phyloP scores from a whole-genome alignment of 176 grass and related monocot species.

The Pontederia crassipes region DNA sequence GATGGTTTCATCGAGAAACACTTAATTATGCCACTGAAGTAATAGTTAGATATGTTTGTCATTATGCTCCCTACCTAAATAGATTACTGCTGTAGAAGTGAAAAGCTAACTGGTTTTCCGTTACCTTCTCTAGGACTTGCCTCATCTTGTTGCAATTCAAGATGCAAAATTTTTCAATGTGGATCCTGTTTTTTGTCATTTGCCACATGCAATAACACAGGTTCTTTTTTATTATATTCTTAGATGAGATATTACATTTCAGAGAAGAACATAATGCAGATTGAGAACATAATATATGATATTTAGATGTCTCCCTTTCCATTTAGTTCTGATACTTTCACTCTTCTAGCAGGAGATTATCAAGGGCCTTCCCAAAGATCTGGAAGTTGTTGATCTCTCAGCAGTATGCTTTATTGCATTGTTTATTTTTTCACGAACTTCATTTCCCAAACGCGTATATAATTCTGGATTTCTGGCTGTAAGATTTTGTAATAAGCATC shows the following conservation, averaged over 20 bases:
- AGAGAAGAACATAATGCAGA: not conserved
- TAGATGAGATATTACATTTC: too few relatives aligned
- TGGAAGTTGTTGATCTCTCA: slow-evolving; percentile 96
- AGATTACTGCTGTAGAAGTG: not conserved
- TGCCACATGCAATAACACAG: slow-evolving; percentile 96
- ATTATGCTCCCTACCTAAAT: too few relatives aligned
- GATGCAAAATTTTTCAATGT: slow-evolving; percentile 79
- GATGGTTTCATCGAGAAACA: too few relatives aligned
- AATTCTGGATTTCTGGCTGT: too few relatives aligned
- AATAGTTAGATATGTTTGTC: too few relatives aligned
- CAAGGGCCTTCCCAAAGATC: slow-evolving; percentile 51
- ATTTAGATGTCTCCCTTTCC: slow-evolving; percentile 1
- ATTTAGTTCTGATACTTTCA: not conserved
- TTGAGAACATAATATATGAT: not conserved
- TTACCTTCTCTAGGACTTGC: slow-evolving; percentile 52
- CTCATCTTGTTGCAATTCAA: slow-evolving; percentile 78
- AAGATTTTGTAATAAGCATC: slow-evolving; percentile 13
- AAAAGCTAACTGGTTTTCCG: slow-evolving; percentile 12
- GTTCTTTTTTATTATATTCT: slow-evolving; percentile 29
- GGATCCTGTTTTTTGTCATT: slow-evolving; percentile 98
- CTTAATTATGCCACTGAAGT: too few relatives aligned
- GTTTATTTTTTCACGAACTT: not conserved
- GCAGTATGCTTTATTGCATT: slow-evolving; percentile 40
- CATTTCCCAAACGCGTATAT: too few relatives aligned
- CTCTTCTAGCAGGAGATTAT: slow-evolving; percentile 75